Conservation (phyloP, 75 land plant species). For the Cryptomeria japonica region DNA sequence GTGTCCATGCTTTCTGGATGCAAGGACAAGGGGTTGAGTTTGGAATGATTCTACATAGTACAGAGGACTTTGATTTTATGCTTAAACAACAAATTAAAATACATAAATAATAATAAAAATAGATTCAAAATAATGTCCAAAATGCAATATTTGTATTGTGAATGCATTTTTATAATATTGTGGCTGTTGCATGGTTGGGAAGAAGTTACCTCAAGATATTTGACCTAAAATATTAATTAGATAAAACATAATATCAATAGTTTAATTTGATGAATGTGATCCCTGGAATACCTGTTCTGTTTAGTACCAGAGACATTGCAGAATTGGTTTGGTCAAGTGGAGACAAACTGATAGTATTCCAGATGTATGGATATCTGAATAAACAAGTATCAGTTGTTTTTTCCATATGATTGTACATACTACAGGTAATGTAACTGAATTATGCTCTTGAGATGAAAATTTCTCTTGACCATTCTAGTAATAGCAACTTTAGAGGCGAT, state of each 20-base stretch:
- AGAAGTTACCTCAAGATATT: not conserved
- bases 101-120: not conserved
- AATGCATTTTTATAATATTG: not conserved
- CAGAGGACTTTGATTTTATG: not conserved
- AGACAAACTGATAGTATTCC: not conserved
- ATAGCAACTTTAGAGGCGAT: not conserved
- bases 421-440: not conserved
- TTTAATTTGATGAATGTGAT: not conserved
- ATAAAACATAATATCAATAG: not conserved
- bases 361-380: not conserved
- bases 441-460: not conserved
- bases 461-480: not conserved
- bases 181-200: not conserved
- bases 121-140: not conserved
- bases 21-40: not conserved
- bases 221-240: not conserved
- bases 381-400: not conserved
- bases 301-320: not conserved
- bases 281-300: not conserved
- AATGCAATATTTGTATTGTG: not conserved
- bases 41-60: not conserved
- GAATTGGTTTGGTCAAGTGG: not conserved
- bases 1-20: not conserved
- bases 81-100: not conserved
- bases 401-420: too few species aligned